Percentiles rank a stretch among this genome's conserved stretches.
phyloP scores from a whole-genome alignment of 345 rosid genomes.

The Eucalyptus dawsonii region DNA sequence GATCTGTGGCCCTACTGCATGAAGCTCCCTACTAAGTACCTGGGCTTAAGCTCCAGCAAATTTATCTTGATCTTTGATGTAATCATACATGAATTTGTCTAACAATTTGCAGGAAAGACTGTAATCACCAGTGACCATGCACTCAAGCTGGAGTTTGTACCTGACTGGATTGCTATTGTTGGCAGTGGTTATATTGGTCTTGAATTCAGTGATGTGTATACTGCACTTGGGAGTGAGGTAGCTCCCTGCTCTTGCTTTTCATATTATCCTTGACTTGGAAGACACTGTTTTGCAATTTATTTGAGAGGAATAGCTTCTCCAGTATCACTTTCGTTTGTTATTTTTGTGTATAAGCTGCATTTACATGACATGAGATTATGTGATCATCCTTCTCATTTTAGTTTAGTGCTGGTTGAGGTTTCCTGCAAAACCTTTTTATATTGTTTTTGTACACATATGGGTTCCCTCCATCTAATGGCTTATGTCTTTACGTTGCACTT shows the following conservation, averaged over 20 bases:
- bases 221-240: constrained; percentile 99
- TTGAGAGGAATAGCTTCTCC: neutral
- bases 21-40: neutral
- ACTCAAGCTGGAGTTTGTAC: constrained; percentile 85
- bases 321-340: neutral
- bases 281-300: neutral
- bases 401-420: neutral
- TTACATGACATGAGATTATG: neutral
- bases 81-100: neutral
- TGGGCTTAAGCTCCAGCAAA: neutral
- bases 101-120: constrained; percentile 71
- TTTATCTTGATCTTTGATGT: neutral
- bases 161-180: constrained; percentile 96
- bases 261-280: neutral
- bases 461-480: neutral
- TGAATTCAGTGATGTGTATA: constrained; percentile 98
- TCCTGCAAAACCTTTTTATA: neutral
- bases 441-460: neutral
- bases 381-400: neutral
- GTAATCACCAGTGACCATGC: constrained; percentile 99
- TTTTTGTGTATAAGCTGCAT: neutral
- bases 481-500: neutral
- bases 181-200: constrained; percentile 99
- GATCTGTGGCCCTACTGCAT: neutral
- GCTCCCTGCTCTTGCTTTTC: neutral